A percentile compares a stretch with the other conserved stretches of the same genome.
Evolutionary conservation across 1,139 yeast species (phyloP).

Genomic region (Hemisphaericaspora xylanilytica): DNA sequence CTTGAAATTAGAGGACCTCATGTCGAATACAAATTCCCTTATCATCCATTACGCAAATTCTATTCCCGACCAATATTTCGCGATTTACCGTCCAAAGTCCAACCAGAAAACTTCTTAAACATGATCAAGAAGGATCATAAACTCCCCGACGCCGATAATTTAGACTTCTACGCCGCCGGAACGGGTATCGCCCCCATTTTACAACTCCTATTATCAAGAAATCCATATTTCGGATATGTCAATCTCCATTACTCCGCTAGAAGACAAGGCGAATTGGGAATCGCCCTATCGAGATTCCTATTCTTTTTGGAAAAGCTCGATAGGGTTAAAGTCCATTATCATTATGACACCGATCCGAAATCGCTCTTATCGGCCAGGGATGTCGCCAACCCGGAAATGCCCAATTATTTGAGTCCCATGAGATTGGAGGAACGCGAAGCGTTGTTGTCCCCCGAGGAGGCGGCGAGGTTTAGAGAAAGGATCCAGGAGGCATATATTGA

Average conservation of each 20-base stretch:
- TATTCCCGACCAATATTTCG: constrained; percentile 62
- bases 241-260: constrained; percentile 68
- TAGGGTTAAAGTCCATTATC: constrained; percentile 52
- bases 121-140: constrained; percentile 26
- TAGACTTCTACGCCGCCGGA: constrained; percentile 76
- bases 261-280: constrained; percentile 50
- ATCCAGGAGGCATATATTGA: constrained; percentile 14
- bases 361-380: constrained; percentile 34
- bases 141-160: constrained; percentile 54
- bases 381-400: constrained; percentile 37
- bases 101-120: constrained; percentile 42
- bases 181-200: constrained; percentile 86
- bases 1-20: constrained; percentile 83
- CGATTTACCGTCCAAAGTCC: constrained; percentile 64
- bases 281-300: constrained; percentile 52
- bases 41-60: constrained; percentile 54
- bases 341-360: constrained; percentile 47
- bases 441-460: constrained; percentile 25
- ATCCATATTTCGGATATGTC: constrained; percentile 71
- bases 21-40: constrained; percentile 67
- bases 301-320: constrained; percentile 69
- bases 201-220: constrained; percentile 67
- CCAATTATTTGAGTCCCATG: constrained; percentile 41
- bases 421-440: constrained; percentile 24
- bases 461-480: constrained; percentile 31